These are phyloP conservation scores for Saccharomyces pastorianus DNA, from an alignment of 1,139 yeast genomes.

Conservation along the genomic window DNA sequence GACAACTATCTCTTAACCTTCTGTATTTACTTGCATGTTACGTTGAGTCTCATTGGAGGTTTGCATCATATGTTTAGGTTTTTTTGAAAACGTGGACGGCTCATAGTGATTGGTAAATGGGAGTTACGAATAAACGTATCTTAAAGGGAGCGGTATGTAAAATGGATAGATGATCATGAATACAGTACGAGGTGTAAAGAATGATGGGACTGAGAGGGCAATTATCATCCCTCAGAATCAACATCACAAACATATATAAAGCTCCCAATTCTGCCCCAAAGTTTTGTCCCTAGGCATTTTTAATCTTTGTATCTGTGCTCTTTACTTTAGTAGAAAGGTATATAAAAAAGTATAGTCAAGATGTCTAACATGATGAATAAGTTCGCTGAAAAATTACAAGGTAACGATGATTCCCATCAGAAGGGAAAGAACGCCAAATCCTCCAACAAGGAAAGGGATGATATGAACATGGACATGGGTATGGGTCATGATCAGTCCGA, in stretches of 20 bases:
- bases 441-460: background rate
- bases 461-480: background rate
- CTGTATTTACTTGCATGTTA: background rate
- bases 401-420: constrained; percentile 13
- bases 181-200: background rate
- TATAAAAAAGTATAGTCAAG: background rate
- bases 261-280: background rate
- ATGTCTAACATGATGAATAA: constrained; percentile 27
- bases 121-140: background rate
- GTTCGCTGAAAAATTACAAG: constrained; percentile 22
- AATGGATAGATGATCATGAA: background rate
- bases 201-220: background rate
- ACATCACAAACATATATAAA: background rate
- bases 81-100: background rate
- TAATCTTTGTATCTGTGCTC: background rate
- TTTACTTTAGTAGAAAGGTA: background rate
- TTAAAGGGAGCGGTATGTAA: background rate
- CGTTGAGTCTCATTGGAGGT: background rate
- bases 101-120: background rate
- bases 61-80: background rate
- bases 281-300: background rate
- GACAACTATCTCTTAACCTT: background rate
- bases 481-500: constrained; percentile 3
- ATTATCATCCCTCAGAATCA: background rate
- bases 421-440: constrained; percentile 5